Evolutionary conservation across 306 rosid genomes (phyloP).

Genomic region (Cucumis hystrix): DNA sequence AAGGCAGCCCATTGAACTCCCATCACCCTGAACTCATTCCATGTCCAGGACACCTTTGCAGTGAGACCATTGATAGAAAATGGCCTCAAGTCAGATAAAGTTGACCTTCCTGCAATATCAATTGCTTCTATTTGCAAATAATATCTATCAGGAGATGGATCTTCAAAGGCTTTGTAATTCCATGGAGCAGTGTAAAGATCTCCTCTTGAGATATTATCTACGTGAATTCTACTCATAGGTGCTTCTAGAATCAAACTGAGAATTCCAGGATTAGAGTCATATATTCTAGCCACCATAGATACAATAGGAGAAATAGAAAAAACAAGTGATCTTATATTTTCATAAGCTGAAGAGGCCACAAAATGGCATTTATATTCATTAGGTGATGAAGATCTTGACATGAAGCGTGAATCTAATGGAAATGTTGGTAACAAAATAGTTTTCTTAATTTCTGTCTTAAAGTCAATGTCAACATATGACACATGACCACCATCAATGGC

Average conservation of each 20-base stretch:
- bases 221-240: conserved; percentile 28
- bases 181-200: conserved; percentile 67
- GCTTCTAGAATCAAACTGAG: conserved; percentile 45
- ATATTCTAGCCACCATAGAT: conserved; percentile 58
- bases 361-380: conserved; percentile 47
- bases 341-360: conserved; percentile 39
- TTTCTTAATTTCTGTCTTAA: conserved; percentile 35
- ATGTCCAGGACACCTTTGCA: conserved; percentile 63
- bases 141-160: conserved; percentile 58
- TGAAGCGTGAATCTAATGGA: conserved; percentile 82
- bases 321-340: conserved; percentile 60
- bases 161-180: conserved; percentile 84
- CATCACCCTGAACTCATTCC: conserved; percentile 84
- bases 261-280: conserved; percentile 47
- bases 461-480: conserved; percentile 65
- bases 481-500: conserved; percentile 77
- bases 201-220: conserved; percentile 41
- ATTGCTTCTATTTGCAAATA: conserved; percentile 83
- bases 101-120: conserved; percentile 48
- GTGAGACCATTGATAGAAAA: conserved; percentile 71
- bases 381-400: conserved; percentile 38
- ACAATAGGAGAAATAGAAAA: conserved; percentile 54
- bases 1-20: conserved; percentile 78
- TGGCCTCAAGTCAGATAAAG: conserved; percentile 65
- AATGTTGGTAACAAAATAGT: conserved; percentile 75